Evolutionary conservation across 2,329 filamentous ascomycete genomes (phyloP).

Genomic region (Diaporthe humulicola): DNA sequence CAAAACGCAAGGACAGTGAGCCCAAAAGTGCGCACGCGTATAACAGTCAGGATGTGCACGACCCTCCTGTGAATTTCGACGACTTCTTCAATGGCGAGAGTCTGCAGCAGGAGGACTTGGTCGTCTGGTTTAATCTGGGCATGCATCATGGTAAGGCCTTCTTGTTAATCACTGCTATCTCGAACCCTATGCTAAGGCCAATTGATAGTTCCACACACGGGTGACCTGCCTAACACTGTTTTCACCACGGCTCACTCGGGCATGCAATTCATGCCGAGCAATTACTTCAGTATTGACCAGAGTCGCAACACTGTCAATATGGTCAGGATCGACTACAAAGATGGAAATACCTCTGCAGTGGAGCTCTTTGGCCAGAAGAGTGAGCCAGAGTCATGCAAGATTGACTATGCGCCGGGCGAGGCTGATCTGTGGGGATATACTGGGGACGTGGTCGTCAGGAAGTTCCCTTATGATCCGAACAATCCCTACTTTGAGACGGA

Average conservation of each 20-base stretch:
- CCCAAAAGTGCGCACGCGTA: slow-evolving; percentile 58
- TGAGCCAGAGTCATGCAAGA: slow-evolving; percentile 43
- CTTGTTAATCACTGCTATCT: accelerated
- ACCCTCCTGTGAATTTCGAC: slow-evolving; percentile 65
- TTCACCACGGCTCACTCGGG: slow-evolving; percentile 60
- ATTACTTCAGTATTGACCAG: slow-evolving; percentile 57
- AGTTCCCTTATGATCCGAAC: slow-evolving; percentile 54
- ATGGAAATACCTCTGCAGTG: slow-evolving; percentile 47
- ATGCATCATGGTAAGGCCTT: slow-evolving; percentile 61
- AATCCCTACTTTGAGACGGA: slow-evolving; percentile 51
- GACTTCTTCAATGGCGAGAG: slow-evolving; percentile 61
- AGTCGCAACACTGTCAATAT: slow-evolving; percentile 56
- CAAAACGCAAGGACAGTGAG: slow-evolving; percentile 66
- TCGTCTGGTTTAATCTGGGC: slow-evolving; percentile 66
- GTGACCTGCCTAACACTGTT: slow-evolving; percentile 67
- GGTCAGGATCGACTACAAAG: slow-evolving; percentile 54
- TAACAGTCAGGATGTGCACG: slow-evolving; percentile 58
- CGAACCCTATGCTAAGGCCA: background rate
- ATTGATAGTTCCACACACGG: slow-evolving; percentile 53
- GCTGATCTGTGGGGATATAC: slow-evolving; percentile 48
- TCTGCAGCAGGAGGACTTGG: slow-evolving; percentile 59
- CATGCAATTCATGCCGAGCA: slow-evolving; percentile 58
- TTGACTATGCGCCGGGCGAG: slow-evolving; percentile 45
- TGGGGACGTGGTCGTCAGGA: slow-evolving; percentile 52
- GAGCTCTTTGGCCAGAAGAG: slow-evolving; percentile 50